A percentile compares a stretch with the other conserved stretches of the same genome.
These are phyloP conservation scores for Avena insularis DNA, from an alignment of 176 grass and related monocot genomes.

Conservation along the genomic window DNA sequence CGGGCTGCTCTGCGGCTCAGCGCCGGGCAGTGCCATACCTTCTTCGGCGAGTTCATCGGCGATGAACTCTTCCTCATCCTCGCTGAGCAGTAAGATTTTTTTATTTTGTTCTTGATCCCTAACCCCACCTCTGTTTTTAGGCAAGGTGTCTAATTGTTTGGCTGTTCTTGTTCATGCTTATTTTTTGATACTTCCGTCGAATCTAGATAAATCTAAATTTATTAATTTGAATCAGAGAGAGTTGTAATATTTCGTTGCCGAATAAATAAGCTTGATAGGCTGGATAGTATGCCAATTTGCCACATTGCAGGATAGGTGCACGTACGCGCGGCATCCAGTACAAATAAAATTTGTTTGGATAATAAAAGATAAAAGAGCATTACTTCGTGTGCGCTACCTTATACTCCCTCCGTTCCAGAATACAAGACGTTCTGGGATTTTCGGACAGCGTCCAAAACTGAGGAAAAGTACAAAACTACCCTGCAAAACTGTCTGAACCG, in stretches of 20 bases:
- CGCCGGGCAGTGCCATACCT: background rate
- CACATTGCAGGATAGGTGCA: background rate
- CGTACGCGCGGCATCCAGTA: background rate
- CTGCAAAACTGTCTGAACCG: too few relatives aligned
- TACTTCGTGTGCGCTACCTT: background rate
- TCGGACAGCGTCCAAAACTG: too few relatives aligned
- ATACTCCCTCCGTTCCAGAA: too few relatives aligned
- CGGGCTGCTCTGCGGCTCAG: slow-evolving; percentile 1
- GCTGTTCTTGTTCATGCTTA: background rate
- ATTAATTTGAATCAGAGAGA: too few relatives aligned
- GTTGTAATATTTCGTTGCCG: background rate
- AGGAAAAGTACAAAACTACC: too few relatives aligned
- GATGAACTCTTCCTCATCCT: background rate
- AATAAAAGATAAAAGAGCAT: background rate
- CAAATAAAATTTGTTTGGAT: background rate
- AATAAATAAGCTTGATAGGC: too few relatives aligned
- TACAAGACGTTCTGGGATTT: too few relatives aligned
- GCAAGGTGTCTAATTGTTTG: background rate
- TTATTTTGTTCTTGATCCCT: background rate
- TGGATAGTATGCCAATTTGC: background rate
- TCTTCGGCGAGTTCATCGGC: background rate
- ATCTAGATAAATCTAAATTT: too few relatives aligned
- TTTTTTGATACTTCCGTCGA: too few relatives aligned
- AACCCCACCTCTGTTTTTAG: background rate
- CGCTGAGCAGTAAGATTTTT: background rate